phyloP scores from a whole-genome alignment of 345 rosid species.

The Eucalyptus lansdowneana region DNA sequence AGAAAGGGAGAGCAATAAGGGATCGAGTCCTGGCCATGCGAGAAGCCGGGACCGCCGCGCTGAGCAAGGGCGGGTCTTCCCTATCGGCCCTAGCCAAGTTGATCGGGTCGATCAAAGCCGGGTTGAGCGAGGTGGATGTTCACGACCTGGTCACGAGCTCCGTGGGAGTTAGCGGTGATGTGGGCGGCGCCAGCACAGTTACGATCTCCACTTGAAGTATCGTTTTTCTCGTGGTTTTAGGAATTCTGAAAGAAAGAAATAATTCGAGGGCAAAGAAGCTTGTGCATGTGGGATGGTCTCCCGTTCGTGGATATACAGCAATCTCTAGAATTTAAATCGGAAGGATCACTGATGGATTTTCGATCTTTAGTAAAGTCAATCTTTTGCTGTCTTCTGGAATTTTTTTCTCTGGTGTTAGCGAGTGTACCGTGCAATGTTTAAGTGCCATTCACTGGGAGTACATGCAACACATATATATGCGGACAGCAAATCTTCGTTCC shows the following conservation, averaged over 20 bases:
- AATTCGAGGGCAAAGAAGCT: not conserved
- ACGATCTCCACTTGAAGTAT: not conserved
- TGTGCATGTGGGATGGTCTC: not conserved
- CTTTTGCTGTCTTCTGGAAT: not conserved
- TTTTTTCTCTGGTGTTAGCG: not conserved
- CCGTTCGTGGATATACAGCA: not conserved
- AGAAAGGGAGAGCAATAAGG: not conserved
- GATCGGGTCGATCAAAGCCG: not conserved
- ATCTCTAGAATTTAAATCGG: not conserved
- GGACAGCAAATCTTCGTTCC: not conserved
- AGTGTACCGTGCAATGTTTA: not conserved
- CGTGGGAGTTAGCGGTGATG: not conserved
- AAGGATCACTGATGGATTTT: not conserved
- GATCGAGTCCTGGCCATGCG: not conserved
- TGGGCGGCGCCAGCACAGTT: not conserved
- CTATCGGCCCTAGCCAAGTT: not conserved
- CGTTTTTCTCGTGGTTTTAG: not conserved
- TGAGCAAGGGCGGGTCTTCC: constrained; percentile 5
- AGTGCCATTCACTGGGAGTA: not conserved
- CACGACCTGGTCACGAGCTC: not conserved
- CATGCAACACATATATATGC: not conserved
- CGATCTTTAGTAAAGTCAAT: not conserved
- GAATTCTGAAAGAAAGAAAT: not conserved
- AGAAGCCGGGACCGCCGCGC: not conserved
- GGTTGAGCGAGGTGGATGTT: not conserved